Evolutionary conservation across 169 alveolate species (phyloP).

Genomic region (Plasmodium billcollinsi): DNA sequence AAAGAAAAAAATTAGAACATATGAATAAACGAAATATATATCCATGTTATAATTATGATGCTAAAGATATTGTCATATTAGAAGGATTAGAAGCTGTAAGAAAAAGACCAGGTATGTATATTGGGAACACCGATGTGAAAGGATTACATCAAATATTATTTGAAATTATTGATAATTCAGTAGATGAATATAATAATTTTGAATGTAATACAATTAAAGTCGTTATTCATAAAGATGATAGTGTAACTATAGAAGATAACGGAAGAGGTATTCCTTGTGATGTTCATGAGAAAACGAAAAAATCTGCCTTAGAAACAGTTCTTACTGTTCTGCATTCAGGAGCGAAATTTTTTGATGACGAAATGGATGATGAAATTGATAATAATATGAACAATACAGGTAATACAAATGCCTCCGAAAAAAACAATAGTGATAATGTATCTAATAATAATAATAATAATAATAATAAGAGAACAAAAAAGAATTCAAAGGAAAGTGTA

Average conservation of each 20-base stretch:
- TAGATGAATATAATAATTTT: conserved; percentile 87
- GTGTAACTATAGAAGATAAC: conserved; percentile 82
- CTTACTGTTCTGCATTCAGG: conserved; percentile 90
- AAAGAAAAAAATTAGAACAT: not conserved
- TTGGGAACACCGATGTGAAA: conserved; percentile 86
- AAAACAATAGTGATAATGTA: not conserved
- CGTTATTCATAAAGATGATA: conserved; percentile 81
- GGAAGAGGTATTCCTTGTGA: conserved; percentile 91
- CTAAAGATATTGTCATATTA: conserved; percentile 86
- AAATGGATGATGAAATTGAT: not conserved
- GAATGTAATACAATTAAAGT: conserved; percentile 83
- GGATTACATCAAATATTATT: conserved; percentile 89
- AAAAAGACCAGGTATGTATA: conserved; percentile 91
- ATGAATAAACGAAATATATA: conserved; percentile 13
- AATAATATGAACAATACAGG: conserved; percentile 4
- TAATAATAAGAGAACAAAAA: conserved; percentile 28
- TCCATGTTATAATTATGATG: conserved; percentile 76
- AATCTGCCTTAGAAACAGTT: conserved; percentile 87
- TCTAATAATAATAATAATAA: not conserved
- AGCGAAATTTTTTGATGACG: conserved; percentile 86
- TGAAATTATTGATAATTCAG: conserved; percentile 89
- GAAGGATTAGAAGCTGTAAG: conserved; percentile 90
- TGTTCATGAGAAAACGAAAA: conserved; percentile 80
- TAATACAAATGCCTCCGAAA: not conserved
- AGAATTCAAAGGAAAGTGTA: conserved; percentile 35